Evolutionary conservation across 768 basidiomycete genomes (phyloP).

Genomic region (Dictyophora rubrovolvata): DNA sequence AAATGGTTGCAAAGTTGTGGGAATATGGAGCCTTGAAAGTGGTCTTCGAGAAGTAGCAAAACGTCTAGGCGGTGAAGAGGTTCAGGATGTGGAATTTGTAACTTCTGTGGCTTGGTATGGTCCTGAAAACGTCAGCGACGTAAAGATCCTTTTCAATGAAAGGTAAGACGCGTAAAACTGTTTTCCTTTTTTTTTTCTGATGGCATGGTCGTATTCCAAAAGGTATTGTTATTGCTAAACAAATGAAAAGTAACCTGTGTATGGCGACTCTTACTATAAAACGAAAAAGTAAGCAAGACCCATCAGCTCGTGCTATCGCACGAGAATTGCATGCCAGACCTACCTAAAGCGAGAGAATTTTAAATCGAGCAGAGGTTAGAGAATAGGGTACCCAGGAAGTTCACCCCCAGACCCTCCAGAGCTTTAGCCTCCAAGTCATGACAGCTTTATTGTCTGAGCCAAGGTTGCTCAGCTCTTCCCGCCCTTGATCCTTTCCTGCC

Average conservation of each 20-base stretch:
- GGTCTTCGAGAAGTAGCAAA: conserved; percentile 21
- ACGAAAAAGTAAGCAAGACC: too few relatives aligned
- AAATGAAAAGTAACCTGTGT: background rate
- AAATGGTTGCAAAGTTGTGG: conserved; percentile 28
- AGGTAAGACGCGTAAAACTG: conserved; percentile 22
- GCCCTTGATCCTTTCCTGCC: too few relatives aligned
- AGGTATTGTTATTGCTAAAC: background rate
- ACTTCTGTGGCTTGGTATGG: conserved; percentile 44
- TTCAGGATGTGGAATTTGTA: conserved; percentile 29
- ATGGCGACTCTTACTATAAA: too few relatives aligned
- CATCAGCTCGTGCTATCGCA: too few relatives aligned
- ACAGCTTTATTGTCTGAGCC: too few relatives aligned
- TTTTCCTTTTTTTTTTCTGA: background rate
- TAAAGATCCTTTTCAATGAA: conserved; percentile 42
- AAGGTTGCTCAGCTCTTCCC: too few relatives aligned
- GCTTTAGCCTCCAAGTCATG: too few relatives aligned
- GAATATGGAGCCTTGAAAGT: conserved; percentile 37
- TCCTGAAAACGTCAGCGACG: conserved; percentile 19
- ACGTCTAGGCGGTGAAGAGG: conserved; percentile 22
- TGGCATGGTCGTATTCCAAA: background rate
- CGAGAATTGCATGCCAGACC: too few relatives aligned
- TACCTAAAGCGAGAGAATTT: too few relatives aligned
- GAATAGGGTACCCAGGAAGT: too few relatives aligned
- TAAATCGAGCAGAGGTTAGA: too few relatives aligned
- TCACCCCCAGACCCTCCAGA: too few relatives aligned